A percentile compares a stretch with the other conserved stretches of the same genome.
Conservation (phyloP, 495 filamentous ascomycete species). For the Hyaloscypha bicolor region DNA sequence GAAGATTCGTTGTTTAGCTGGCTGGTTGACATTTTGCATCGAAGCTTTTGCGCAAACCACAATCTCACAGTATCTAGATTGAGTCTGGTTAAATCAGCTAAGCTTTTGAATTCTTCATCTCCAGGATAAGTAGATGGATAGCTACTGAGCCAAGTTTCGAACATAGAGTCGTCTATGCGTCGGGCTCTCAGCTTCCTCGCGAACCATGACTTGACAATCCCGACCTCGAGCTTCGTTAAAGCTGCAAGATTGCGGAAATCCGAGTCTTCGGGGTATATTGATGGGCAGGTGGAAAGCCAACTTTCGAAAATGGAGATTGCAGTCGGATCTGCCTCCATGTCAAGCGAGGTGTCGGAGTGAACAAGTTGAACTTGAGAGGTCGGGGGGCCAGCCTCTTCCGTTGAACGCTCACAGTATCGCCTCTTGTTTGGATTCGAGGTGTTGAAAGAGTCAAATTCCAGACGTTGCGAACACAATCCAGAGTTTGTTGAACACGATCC, state of each 20-base stretch:
- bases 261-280: neutral
- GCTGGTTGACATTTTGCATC: neutral
- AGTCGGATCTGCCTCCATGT: neutral
- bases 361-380: neutral
- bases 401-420: neutral
- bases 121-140: neutral
- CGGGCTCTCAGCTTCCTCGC: neutral
- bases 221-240: neutral
- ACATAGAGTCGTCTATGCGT: neutral
- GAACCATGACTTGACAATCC: neutral
- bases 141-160: neutral
- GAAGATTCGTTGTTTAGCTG: neutral
- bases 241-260: neutral
- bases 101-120: neutral
- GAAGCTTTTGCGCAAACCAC: neutral
- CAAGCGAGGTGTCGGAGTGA: neutral
- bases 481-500: neutral
- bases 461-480: neutral
- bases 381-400: neutral
- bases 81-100: neutral
- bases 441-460: neutral
- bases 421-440: neutral
- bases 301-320: neutral
- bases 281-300: neutral
- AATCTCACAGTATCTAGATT: neutral